Conservation (phyloP, 176 grass and related monocot genomes). For the Bromus sterilis region DNA sequence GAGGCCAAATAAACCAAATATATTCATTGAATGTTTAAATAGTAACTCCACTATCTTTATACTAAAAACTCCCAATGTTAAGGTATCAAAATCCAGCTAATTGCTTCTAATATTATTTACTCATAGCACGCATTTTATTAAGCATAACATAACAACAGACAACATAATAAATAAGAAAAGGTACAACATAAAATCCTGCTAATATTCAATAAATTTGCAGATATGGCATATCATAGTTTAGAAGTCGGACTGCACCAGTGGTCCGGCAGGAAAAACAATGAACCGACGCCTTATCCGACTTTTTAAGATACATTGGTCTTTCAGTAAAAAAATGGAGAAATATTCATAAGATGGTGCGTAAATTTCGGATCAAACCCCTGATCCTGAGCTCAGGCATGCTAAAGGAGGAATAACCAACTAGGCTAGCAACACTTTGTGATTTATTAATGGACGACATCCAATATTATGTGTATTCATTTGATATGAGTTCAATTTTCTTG, state of each 20-base stretch:
- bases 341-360: too few relatives aligned
- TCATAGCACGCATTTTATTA: background rate
- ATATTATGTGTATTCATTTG: too few relatives aligned
- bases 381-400: too few relatives aligned
- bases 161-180: constrained; percentile 9
- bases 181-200: background rate
- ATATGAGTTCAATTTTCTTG: too few relatives aligned
- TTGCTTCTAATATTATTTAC: background rate
- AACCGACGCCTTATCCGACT: too few relatives aligned
- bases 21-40: background rate
- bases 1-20: background rate
- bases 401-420: too few relatives aligned
- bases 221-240: background rate
- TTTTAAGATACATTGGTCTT: background rate
- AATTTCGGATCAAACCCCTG: too few relatives aligned
- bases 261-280: too few relatives aligned
- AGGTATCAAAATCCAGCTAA: background rate
- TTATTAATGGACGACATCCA: too few relatives aligned
- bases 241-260: too few relatives aligned
- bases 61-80: background rate
- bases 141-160: background rate
- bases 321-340: too few relatives aligned
- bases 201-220: background rate
- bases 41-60: background rate
- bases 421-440: too few relatives aligned